phyloP scores from a whole-genome alignment of 2,329 filamentous ascomycete genomes.

The Colletotrichum sidae region DNA sequence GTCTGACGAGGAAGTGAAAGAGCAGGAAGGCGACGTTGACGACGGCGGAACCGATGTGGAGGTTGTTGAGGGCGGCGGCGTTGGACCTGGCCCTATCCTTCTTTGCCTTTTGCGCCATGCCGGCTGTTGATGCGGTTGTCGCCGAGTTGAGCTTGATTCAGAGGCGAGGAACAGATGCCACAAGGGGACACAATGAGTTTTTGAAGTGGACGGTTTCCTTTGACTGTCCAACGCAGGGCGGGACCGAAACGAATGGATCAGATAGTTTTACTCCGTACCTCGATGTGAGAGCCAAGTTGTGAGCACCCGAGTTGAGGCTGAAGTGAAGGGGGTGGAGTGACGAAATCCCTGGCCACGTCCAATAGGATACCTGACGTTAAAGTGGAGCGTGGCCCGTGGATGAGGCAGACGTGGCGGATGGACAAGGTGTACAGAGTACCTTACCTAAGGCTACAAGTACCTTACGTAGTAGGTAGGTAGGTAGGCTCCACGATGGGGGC shows the following conservation, averaged over 20 bases:
- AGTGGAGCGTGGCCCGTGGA: slow-evolving; percentile 1
- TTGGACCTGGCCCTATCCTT: slow-evolving; percentile 83
- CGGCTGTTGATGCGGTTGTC: slow-evolving; percentile 12
- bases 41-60: slow-evolving; percentile 79
- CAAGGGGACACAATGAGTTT: slow-evolving; percentile 8
- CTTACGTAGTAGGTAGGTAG: too few species aligned
- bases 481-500: slow-evolving; percentile 3
- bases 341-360: slow-evolving; percentile 21
- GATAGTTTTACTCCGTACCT: background rate
- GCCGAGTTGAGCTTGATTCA: background rate
- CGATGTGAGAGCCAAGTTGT: slow-evolving; percentile 23
- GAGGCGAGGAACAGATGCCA: background rate
- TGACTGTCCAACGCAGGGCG: background rate
- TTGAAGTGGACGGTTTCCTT: background rate
- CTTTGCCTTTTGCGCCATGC: slow-evolving; percentile 73
- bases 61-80: slow-evolving; percentile 78
- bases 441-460: background rate
- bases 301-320: slow-evolving; percentile 25
- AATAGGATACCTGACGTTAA: slow-evolving; percentile 13
- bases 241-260: background rate
- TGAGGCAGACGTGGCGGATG: slow-evolving; percentile 18
- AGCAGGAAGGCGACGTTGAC: slow-evolving; percentile 82
- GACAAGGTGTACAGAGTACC: background rate
- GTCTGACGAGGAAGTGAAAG: slow-evolving; percentile 73
- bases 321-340: slow-evolving; percentile 6